A percentile compares a stretch with the other conserved stretches of the same genome.
Conservation (phyloP, 2,329 filamentous ascomycete species). For the Polychaeton citri region DNA sequence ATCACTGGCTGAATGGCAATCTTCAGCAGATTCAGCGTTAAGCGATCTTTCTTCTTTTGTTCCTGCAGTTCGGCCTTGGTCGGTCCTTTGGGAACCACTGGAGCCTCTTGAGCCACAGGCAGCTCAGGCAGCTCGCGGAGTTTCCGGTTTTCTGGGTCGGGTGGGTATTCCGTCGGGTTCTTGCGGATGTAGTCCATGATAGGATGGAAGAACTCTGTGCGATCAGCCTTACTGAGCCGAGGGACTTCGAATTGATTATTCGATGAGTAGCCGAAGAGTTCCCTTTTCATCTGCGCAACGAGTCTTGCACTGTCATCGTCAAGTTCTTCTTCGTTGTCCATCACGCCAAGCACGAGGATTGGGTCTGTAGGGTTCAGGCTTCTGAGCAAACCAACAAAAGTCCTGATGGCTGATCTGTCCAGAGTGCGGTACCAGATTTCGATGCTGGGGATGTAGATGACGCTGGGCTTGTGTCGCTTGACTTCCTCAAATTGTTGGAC, state of each 20-base stretch:
- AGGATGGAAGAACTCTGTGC: slow-evolving; percentile 66
- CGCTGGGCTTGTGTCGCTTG: slow-evolving; percentile 84
- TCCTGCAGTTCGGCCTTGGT: slow-evolving; percentile 70
- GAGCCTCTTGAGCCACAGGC: slow-evolving; percentile 48
- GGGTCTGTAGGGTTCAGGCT: slow-evolving; percentile 83
- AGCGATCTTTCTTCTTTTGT: slow-evolving; percentile 69
- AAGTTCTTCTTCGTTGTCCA: slow-evolving; percentile 43
- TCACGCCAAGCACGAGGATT: slow-evolving; percentile 73
- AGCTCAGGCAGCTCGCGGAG: slow-evolving; percentile 69
- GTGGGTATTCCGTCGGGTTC: slow-evolving; percentile 64
- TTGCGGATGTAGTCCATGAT: slow-evolving; percentile 67
- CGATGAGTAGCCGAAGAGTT: slow-evolving; percentile 75
- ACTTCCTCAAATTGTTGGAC: slow-evolving; percentile 86
- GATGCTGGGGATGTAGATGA: slow-evolving; percentile 86
- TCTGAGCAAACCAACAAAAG: slow-evolving; percentile 69
- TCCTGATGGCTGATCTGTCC: slow-evolving; percentile 52
- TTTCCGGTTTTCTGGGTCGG: slow-evolving; percentile 74
- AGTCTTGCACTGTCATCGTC: slow-evolving; percentile 35
- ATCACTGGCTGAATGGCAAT: slow-evolving; percentile 85
- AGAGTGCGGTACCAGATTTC: slow-evolving; percentile 74
- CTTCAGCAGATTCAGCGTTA: slow-evolving; percentile 76
- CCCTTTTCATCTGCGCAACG: slow-evolving; percentile 42
- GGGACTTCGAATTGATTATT: slow-evolving; percentile 61
- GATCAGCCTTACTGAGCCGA: slow-evolving; percentile 47
- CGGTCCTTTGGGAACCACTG: slow-evolving; percentile 42